Percentiles rank a stretch among this genome's conserved stretches.
Evolutionary conservation across 1,139 yeast genomes (phyloP).

Genomic region (Scheffersomyces illinoinensis): DNA sequence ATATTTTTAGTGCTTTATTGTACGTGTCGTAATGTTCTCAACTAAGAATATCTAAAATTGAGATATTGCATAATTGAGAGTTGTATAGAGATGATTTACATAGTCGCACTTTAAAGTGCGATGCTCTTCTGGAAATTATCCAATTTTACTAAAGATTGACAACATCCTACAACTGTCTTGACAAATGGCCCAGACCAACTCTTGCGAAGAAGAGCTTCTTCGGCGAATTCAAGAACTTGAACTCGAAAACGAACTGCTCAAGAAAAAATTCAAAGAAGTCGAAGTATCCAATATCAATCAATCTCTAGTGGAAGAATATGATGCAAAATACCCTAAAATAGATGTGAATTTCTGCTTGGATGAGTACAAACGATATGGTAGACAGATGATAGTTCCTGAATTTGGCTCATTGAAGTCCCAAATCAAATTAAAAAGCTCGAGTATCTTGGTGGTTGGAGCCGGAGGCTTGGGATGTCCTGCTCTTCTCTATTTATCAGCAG

Average conservation of each 20-base stretch:
- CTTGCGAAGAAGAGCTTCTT: conserved; percentile 3
- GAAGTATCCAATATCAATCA: neutral
- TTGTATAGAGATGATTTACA: too few relatives aligned
- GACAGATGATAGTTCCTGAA: conserved; percentile 91
- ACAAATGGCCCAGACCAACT: neutral
- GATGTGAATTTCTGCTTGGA: conserved; percentile 38
- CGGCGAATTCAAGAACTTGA: conserved; percentile 21
- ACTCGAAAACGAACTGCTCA: conserved; percentile 23
- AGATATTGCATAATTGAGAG: too few relatives aligned
- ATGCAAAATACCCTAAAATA: neutral
- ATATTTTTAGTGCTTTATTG: neutral
- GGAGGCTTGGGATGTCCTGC: conserved; percentile 98
- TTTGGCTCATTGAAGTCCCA: conserved; percentile 63
- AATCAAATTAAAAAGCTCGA: conserved; percentile 52
- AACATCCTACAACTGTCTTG: neutral
- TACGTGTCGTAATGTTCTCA: neutral
- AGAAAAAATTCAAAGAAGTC: neutral
- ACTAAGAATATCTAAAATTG: neutral
- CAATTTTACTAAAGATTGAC: neutral
- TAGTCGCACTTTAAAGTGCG: neutral
- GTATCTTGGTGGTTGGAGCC: conserved; percentile 83
- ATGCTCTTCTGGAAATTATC: neutral
- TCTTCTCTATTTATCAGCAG: conserved; percentile 76
- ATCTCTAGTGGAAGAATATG: neutral
- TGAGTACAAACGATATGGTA: conserved; percentile 83